A percentile compares a stretch with the other conserved stretches of the same genome.
phyloP scores from a whole-genome alignment of 2,329 filamentous ascomycete species.

The Pseudogymnoascus sp. region DNA sequence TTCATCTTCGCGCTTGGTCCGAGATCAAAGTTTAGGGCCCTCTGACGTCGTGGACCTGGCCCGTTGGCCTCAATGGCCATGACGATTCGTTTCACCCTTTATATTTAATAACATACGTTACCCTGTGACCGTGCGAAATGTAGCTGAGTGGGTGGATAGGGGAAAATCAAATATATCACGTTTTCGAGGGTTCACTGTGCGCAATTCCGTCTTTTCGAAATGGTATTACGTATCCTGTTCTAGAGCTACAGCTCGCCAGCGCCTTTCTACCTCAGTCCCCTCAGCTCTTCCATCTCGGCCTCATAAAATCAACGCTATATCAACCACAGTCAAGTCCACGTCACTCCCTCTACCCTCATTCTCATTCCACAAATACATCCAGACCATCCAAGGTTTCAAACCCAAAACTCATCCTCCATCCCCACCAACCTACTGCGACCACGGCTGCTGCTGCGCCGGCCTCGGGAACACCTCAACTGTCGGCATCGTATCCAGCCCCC shows the following conservation, averaged over 20 bases:
- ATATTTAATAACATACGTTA: conserved; percentile 34
- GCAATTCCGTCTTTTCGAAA: not conserved
- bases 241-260: not conserved
- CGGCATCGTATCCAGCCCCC: conserved; percentile 66
- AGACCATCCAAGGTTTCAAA: not conserved
- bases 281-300: not conserved
- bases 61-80: conserved; percentile 35
- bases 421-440: conserved; percentile 40
- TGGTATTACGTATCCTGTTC: conserved; percentile 4
- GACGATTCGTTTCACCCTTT: conserved; percentile 56
- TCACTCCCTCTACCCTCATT: not conserved
- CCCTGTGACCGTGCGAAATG: not conserved
- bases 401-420: not conserved
- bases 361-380: not conserved
- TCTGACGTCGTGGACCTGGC: conserved; percentile 46
- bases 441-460: conserved; percentile 55
- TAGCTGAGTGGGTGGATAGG: not conserved
- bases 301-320: not conserved
- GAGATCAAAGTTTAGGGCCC: conserved; percentile 48
- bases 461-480: conserved; percentile 82
- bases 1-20: conserved; percentile 43
- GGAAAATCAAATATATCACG: not conserved
- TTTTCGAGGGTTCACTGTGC: not conserved
- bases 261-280: not conserved
- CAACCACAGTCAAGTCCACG: not conserved